Conservation (phyloP, 768 basidiomycete species). For the Royoungia palumana region DNA sequence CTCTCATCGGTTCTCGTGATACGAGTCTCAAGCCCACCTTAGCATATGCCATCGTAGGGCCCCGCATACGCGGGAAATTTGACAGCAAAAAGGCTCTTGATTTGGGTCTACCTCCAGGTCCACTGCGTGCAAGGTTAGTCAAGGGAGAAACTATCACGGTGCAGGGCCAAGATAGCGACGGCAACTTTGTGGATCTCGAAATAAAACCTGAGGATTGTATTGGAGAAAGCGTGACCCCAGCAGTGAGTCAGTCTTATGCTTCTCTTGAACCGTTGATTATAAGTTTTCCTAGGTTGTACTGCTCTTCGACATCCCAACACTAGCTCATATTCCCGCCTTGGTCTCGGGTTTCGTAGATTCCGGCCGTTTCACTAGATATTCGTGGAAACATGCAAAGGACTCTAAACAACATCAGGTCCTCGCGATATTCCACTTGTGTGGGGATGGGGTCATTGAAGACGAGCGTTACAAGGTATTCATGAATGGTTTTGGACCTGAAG, state of each 20-base stretch:
- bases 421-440: slow-evolving; percentile 68
- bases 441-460: slow-evolving; percentile 67
- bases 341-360: slow-evolving; percentile 45
- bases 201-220: slow-evolving; percentile 62
- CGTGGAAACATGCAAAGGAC: slow-evolving; percentile 40
- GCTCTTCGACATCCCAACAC: slow-evolving; percentile 69
- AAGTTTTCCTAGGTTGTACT: slow-evolving; percentile 48
- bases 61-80: slow-evolving; percentile 65
- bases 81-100: slow-evolving; percentile 58
- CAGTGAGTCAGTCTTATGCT: slow-evolving; percentile 31
- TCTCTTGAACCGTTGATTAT: not conserved
- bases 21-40: slow-evolving; percentile 35
- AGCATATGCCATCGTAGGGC: slow-evolving; percentile 52
- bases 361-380: slow-evolving; percentile 47
- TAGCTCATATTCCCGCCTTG: slow-evolving; percentile 52
- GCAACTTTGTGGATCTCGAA: slow-evolving; percentile 41
- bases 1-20: slow-evolving; percentile 14
- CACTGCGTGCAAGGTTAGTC: slow-evolving; percentile 55
- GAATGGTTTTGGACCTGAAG: slow-evolving; percentile 55
- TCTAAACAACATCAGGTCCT: slow-evolving; percentile 42
- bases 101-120: slow-evolving; percentile 61
- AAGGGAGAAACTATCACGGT: slow-evolving; percentile 63
- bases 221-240: slow-evolving; percentile 48
- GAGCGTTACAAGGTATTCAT: slow-evolving; percentile 70
- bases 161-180: slow-evolving; percentile 44